Percentiles rank a stretch among this genome's conserved stretches.
These are phyloP conservation scores for Clonostachys chloroleuca DNA, from an alignment of 2,329 filamentous ascomycete species.

Conservation along the genomic window DNA sequence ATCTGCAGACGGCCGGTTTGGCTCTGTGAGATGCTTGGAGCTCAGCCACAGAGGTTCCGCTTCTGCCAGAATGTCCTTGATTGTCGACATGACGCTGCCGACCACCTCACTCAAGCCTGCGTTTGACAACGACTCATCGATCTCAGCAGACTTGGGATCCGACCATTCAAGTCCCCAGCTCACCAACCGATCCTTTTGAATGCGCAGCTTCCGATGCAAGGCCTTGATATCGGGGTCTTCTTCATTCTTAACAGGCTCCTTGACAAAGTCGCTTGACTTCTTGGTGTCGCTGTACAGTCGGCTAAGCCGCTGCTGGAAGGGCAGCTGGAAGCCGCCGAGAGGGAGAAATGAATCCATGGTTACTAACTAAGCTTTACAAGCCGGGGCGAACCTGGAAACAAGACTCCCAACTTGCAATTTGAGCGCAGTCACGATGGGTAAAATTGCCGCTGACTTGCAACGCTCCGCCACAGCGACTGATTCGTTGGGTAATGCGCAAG, in stretches of 20 bases:
- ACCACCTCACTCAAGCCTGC: conserved; percentile 74
- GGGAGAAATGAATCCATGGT: conserved; percentile 48
- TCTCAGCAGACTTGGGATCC: conserved; percentile 66
- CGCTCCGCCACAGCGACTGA: no score
- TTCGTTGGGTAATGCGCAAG: no score
- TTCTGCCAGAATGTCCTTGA: conserved; percentile 75
- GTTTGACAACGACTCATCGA: conserved; percentile 66
- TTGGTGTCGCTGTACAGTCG: conserved; percentile 80
- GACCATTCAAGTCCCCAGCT: conserved; percentile 82
- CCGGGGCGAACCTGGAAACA: no score
- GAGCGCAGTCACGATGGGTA: no score
- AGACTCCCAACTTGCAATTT: no score
- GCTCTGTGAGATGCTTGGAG: conserved; percentile 40
- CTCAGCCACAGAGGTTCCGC: conserved; percentile 68
- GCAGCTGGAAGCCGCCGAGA: conserved; percentile 46
- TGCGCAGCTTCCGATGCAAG: conserved; percentile 71
- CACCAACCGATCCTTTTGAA: conserved; percentile 74
- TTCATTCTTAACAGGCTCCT: conserved; percentile 56
- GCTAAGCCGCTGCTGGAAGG: conserved; percentile 60
- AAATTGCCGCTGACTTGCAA: no score
- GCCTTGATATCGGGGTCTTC: conserved; percentile 66
- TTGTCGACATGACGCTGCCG: conserved; percentile 73
- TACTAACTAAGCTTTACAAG: no score
- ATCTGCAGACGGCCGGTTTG: conserved; percentile 38
- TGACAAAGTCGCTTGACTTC: conserved; percentile 70